These are phyloP conservation scores for Patellifolia procumbens DNA, from an alignment of 179 eudicot genomes.

Conservation along the genomic window DNA sequence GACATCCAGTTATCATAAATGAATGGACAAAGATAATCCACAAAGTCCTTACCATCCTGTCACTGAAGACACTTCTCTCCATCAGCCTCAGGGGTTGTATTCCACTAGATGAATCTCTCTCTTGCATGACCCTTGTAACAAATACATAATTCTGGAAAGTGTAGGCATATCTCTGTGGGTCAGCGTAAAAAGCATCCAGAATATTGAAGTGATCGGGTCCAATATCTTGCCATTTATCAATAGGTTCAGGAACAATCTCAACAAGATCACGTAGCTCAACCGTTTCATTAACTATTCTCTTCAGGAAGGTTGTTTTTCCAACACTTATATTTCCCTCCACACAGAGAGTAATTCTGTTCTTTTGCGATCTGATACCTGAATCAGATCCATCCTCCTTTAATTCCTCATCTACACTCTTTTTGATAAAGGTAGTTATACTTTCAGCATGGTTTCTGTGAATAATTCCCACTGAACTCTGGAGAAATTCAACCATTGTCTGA, in stretches of 20 bases:
- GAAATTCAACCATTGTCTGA: conserved; percentile 84
- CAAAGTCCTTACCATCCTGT: conserved; percentile 71
- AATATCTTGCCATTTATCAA: conserved; percentile 91
- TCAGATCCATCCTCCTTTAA: conserved; percentile 49
- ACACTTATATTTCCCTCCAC: conserved; percentile 99
- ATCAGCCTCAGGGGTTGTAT: conserved; percentile 89
- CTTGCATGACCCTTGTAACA: conserved; percentile 98
- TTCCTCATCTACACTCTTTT: conserved; percentile 86
- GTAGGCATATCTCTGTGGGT: conserved; percentile 92
- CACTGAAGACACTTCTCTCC: conserved; percentile 99
- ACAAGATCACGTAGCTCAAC: conserved; percentile 91
- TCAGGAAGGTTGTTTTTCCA: conserved; percentile 92
- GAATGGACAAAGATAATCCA: conserved; percentile 1
- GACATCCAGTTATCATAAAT: not conserved
- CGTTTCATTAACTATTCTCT: conserved; percentile 93
- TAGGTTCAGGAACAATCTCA: conserved; percentile 94
- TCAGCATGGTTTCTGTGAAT: conserved; percentile 91
- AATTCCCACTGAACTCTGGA: conserved; percentile 86
- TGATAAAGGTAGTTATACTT: conserved; percentile 81
- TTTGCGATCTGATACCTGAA: conserved; percentile 41
- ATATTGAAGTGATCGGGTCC: conserved; percentile 92
- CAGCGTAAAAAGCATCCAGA: conserved; percentile 87
- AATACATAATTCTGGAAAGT: conserved; percentile 96
- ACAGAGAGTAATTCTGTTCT: conserved; percentile 82
- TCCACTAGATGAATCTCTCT: conserved; percentile 83